Evolutionary conservation across 192 early-diverging fungal species (phyloP), one percentile per base, ranked within the genome.

Genomic region (Umbelopsis sp.): DNA sequence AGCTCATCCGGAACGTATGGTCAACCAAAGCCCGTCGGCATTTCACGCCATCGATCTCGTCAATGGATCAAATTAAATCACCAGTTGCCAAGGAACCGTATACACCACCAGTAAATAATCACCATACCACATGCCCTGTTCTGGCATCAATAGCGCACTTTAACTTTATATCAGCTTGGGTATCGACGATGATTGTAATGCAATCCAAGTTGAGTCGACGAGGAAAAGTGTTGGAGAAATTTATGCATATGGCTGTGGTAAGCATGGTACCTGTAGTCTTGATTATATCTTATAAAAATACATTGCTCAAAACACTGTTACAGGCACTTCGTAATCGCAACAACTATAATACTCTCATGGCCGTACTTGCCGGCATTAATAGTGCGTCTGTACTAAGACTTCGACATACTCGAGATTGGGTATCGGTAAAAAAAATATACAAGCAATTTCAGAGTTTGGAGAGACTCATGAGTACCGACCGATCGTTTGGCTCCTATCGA

Each of bases 301-400:
- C 27, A 30, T 49, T 23, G 20, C 46, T 53, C 22, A 45, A 3
- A 22, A 22, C 20, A 61, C 18, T 41, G 0, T 49, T 41, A 72
- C 44, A 91, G 88, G 76, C 85, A 22, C 74, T 93, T 2, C 78
- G 88, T 20, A 79, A 84, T 47, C 77, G 77, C 67, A 89, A 90
- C 64, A 93, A 93, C 66, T 93, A 86, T 73, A 93, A 93, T 72
- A 88, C 89, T 1, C 81, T 90, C 10, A 92, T 93, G 90, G 89
- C 91, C 4, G 81, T 93, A 15, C 71, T 93, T 16, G 88, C 86
- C 11, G 92, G 88, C 11, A 80, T 93, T 58, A 91, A 89, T 44
- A 85, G 80, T 66, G 83, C 86, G 0, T 78, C 92, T 0, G 80
- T 93, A 53, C 67, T 82, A 46, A 79, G 92, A 2, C 70, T 93